Evolutionary conservation across 768 basidiomycete genomes (phyloP), one percentile per base, ranked within the genome.

Genomic region (Pisolithus marmoratus): DNA sequence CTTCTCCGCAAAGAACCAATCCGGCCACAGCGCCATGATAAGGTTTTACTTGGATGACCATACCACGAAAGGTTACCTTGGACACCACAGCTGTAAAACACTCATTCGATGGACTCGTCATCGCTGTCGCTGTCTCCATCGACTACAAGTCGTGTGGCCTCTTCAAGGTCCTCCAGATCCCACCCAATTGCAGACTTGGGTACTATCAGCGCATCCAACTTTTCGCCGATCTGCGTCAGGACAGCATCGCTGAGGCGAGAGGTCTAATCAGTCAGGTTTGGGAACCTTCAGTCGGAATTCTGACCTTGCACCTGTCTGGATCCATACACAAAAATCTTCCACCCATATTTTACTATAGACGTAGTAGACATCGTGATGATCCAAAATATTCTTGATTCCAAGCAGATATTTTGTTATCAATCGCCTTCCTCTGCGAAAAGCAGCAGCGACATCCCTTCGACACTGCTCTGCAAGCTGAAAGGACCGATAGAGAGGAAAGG

Each of bases 301-400:
- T 36, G n/a, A 91, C 90, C 76, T 81, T n/a, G 85, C 82, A 58
- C 74, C 74, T 8, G 78, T 72, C 59, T 89, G 84, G 34, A 79
- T 72, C 90, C 90, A 92, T n/a, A 83, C 78, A 58, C 85, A 87
- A 58, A 88, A 85, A 61, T 92, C 90, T 56, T 90, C 85, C 41
- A 91, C 58, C 90, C 90, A 94, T 31, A 91, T 79, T 64, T 89
- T 90, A 66, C 80, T 84, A 65, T 90, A 93, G n/a, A 90, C 74
- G 64, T 90, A 91, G 68, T 93, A 94, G 9, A 87, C 84, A 56
- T 90, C 89, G 57, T 90, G 88, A 59, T 81, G 84, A 60, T 90
- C 89, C 55, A 94, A 67, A 45, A 90, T 82, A 38, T 74, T 65
- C 68, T 86, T 90, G 72, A 84, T 74, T 64, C 82, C 83, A 41